These are phyloP conservation scores for Penicillium flavigenum DNA, from an alignment of 495 filamentous ascomycete genomes.

Conservation along the genomic window DNA sequence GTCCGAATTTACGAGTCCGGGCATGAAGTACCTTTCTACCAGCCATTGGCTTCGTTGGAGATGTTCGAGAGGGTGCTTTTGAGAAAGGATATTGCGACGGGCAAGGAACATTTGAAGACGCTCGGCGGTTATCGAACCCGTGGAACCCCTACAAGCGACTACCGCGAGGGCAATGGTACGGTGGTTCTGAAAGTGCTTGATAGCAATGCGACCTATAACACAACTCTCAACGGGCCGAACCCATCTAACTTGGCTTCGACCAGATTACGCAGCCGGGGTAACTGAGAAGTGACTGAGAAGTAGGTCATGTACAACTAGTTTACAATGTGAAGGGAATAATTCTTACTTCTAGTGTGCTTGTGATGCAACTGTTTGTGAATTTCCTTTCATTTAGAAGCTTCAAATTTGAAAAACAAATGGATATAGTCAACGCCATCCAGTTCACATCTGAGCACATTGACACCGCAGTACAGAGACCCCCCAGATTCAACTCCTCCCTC, in stretches of 20 bases:
- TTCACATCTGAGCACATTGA: background rate
- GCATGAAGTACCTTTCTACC: constrained; percentile 70
- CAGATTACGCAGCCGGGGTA: background rate
- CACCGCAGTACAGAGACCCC: background rate
- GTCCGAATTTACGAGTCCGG: constrained; percentile 68
- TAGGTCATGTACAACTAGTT: background rate
- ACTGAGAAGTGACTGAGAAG: background rate
- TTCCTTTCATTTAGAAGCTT: background rate
- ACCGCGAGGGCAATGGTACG: constrained; percentile 57
- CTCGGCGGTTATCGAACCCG: constrained; percentile 43
- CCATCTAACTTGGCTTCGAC: constrained; percentile 5
- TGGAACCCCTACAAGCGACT: constrained; percentile 52
- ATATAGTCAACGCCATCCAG: background rate
- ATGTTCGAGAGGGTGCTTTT: constrained; percentile 59
- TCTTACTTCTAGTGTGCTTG: background rate
- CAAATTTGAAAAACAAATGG: background rate
- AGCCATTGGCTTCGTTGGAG: constrained; percentile 59
- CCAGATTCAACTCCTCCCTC: background rate
- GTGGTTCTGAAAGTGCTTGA: constrained; percentile 51
- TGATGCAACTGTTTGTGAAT: background rate
- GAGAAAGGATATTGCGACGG: constrained; percentile 61
- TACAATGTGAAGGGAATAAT: background rate
- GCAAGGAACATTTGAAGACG: constrained; percentile 32
- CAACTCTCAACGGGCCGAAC: constrained; percentile 48
- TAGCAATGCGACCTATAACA: constrained; percentile 55